Percentiles rank a stretch among this genome's conserved stretches.
phyloP scores from a whole-genome alignment of 345 rosid genomes.

The Ricinus communis region DNA sequence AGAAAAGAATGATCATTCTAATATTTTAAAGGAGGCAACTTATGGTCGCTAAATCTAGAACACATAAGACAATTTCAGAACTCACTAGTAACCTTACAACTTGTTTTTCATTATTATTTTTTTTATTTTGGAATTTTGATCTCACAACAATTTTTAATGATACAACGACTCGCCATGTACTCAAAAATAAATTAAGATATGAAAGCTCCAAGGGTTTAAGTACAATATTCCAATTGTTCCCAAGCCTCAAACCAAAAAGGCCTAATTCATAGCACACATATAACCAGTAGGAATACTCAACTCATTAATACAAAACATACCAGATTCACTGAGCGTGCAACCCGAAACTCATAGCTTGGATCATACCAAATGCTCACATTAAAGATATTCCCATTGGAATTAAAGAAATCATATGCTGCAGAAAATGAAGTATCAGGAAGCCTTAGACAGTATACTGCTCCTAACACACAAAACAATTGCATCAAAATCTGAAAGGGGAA shows the following conservation, averaged over 20 bases:
- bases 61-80: too few species aligned
- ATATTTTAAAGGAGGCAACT: too few species aligned
- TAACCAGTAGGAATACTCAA: not conserved
- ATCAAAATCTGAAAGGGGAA: slow-evolving; percentile 26
- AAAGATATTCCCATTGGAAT: slow-evolving; percentile 50
- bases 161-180: not conserved
- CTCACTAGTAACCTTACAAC: too few species aligned
- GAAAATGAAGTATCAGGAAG: slow-evolving; percentile 20
- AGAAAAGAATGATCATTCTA: too few species aligned
- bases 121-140: too few species aligned
- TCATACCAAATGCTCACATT: slow-evolving; percentile 80
- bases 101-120: too few species aligned
- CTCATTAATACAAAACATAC: slow-evolving; percentile 34
- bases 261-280: not conserved
- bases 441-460: not conserved
- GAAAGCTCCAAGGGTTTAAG: not conserved
- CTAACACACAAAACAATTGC: not conserved
- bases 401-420: slow-evolving; percentile 76
- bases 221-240: not conserved
- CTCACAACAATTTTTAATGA: too few species aligned
- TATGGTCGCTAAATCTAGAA: too few species aligned
- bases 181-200: not conserved
- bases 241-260: not conserved
- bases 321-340: slow-evolving; percentile 75
- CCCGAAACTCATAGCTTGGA: slow-evolving; percentile 58